These are phyloP conservation scores for Vitellaria paradoxa DNA, from an alignment of 179 eudicot genomes.

Conservation along the genomic window DNA sequence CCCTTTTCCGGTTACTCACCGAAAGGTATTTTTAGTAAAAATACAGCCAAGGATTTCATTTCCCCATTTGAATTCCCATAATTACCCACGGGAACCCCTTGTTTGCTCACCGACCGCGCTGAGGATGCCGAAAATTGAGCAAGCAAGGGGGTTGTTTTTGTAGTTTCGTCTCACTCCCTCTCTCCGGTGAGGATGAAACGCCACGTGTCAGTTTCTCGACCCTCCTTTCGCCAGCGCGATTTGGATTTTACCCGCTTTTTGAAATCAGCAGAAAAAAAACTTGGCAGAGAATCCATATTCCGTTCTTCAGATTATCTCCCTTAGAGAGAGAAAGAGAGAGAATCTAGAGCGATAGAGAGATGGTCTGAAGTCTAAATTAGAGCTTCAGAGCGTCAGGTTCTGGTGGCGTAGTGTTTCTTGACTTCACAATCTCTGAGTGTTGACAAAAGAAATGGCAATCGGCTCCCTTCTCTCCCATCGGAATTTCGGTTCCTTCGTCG, in stretches of 20 bases:
- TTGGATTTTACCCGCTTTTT: conserved; percentile 26
- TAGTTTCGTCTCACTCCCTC: background rate
- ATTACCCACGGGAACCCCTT: background rate
- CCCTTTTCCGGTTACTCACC: background rate
- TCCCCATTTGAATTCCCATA: background rate
- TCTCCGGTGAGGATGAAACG: conserved; percentile 11
- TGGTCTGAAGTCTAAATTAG: background rate
- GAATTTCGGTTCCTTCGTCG: conserved; percentile 51
- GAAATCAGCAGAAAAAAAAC: conserved; percentile 15
- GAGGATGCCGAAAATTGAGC: background rate
- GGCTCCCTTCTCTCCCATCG: conserved; percentile 67
- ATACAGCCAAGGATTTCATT: background rate
- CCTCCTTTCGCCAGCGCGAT: conserved; percentile 21
- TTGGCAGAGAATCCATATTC: background rate
- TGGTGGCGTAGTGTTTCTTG: background rate
- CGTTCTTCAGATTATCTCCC: conserved; percentile 15
- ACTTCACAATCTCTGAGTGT: background rate
- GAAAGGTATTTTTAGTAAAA: background rate
- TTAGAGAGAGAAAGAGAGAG: conserved; percentile 17
- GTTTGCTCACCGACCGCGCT: background rate
- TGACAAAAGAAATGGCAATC: conserved; percentile 55
- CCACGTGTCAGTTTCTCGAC: conserved; percentile 43
- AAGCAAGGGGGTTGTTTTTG: background rate
- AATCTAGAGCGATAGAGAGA: conserved; percentile 5
- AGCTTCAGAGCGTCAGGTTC: conserved; percentile 3